Base-by-base conservation (phyloP, 768 basidiomycete genomes). In the Tricholoma saponaceum region DNA sequence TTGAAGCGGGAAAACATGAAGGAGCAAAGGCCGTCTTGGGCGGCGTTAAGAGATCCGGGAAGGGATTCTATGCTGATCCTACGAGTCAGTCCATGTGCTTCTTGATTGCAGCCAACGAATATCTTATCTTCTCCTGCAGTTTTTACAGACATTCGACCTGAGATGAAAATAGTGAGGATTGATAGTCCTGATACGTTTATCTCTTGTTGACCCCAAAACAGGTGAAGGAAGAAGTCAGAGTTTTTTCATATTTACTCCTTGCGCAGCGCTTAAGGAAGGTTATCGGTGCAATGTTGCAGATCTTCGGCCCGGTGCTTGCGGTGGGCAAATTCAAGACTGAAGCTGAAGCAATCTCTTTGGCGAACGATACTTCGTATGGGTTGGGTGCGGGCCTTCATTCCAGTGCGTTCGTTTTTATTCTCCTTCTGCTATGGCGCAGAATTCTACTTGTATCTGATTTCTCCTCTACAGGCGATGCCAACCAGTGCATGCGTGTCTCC, bases 271-370 rank as follows among this genome's bases (percentile, higher is more conserved):
- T 58, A 41, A 58, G 32, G 30, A 32, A 4, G 2, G 4, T 4
- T 9, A 32, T 8, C 30, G 30, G 30, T n/a, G 30, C 12, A 32
- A 54, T 41, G 54, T 26, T 56, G 14, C 58, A 95, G 86, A 97
- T 97, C 63, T 98, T 98, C 70, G 96, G 96, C 8, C 96, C 96
- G 25, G 95, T 98, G 2, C 81, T 95, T 39, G 81, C 85, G 23
- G 83, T 98, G 43, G 87, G 86, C 43, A 84, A 78, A 62, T 98
- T 98, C 76, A 83, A 82, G 62, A 87, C 89, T 6, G 95, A 97
- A 70, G 87, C 89, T 57, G 92, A 97, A 68, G 94, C 86, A 3
- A 84, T 98, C 62, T 67, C 76, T 41, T 72, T 93, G 14, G 95
- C 95, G 32, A 98, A 98, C 72, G 84, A 89, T 67, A 92, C 94